Conservation (phyloP, 257 asterid species). For the Solanum appendiculatum region DNA sequence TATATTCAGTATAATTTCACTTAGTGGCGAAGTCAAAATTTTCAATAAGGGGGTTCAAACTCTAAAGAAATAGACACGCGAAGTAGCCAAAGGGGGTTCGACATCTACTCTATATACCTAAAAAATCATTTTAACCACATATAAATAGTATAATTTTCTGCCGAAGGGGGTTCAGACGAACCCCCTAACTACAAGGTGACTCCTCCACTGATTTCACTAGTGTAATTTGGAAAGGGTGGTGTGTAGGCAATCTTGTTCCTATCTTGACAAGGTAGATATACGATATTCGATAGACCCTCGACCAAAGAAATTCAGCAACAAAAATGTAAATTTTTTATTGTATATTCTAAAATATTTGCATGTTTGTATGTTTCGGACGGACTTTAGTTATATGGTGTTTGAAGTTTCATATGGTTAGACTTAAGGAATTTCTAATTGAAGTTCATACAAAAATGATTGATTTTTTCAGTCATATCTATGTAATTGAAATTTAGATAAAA, state of each 20-base stretch:
- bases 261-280: too few species aligned
- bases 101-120: too few species aligned
- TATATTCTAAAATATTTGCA: background rate
- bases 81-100: too few species aligned
- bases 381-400: background rate
- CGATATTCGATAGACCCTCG: background rate
- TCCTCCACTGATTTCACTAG: too few species aligned
- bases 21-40: too few species aligned
- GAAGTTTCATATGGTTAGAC: background rate
- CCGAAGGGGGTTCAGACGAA: too few species aligned
- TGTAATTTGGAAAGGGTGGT: accelerated
- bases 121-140: too few species aligned
- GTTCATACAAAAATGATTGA: background rate
- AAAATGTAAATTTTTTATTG: background rate
- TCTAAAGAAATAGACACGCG: too few species aligned
- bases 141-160: too few species aligned
- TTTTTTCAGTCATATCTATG: background rate
- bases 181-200: too few species aligned
- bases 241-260: background rate
- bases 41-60: too few species aligned
- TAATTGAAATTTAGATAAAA: background rate
- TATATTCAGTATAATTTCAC: background rate
- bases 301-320: accelerated
- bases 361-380: background rate
- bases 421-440: background rate